Conservation (phyloP, 345 rosid species). For the Lenwebbia sp. region DNA sequence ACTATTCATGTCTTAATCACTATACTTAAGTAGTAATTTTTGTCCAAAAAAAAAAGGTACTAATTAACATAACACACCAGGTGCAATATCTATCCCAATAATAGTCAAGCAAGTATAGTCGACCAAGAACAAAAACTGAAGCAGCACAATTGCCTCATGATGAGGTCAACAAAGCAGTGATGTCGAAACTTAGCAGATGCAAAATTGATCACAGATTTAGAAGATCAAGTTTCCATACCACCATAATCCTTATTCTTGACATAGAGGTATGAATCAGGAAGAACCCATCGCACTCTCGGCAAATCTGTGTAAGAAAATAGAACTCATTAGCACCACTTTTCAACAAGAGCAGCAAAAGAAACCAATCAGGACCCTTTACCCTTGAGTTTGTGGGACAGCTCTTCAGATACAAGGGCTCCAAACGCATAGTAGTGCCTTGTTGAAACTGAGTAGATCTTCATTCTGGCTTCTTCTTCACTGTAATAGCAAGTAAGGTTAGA, state of each 20-base stretch:
- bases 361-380: slow-evolving; percentile 20
- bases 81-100: neutral
- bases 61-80: neutral
- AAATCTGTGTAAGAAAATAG: slow-evolving; percentile 31
- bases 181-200: neutral
- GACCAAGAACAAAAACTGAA: neutral
- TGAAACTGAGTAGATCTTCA: slow-evolving; percentile 86
- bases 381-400: slow-evolving; percentile 67
- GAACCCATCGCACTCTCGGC: slow-evolving; percentile 91
- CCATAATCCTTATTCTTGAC: slow-evolving; percentile 92
- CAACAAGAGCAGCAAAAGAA: neutral
- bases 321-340: neutral
- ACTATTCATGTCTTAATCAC: no score
- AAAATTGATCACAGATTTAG: neutral
- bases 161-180: neutral
- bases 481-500: neutral
- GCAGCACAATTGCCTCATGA: neutral
- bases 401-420: slow-evolving; percentile 86
- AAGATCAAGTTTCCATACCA: slow-evolving; percentile 33
- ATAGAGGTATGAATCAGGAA: slow-evolving; percentile 94
- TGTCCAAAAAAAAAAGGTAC: no score
- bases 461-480: slow-evolving; percentile 93
- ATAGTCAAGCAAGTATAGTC: neutral
- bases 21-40: no score
- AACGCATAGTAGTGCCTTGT: slow-evolving; percentile 76